Evolutionary conservation across 2,329 filamentous ascomycete genomes (phyloP).

Genomic region (Penicillium sp.): DNA sequence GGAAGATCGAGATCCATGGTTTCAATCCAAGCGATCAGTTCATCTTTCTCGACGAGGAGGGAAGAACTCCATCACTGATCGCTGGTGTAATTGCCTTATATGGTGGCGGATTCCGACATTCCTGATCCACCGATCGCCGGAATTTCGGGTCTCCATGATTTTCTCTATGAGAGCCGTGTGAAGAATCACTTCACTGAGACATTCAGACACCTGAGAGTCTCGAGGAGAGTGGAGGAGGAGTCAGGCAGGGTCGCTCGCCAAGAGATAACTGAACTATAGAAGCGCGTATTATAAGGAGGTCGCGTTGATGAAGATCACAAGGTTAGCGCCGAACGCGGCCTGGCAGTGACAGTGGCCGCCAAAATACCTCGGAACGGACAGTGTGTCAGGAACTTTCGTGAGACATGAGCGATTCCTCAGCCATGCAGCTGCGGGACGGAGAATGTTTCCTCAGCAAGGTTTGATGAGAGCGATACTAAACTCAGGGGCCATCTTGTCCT

Average conservation of each 20-base stretch:
- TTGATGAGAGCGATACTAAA: background rate
- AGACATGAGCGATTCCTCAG: background rate
- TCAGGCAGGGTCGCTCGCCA: background rate
- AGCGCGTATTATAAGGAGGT: background rate
- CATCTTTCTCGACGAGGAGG: background rate
- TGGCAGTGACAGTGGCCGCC: background rate
- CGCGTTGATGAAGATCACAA: background rate
- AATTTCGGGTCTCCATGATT: background rate
- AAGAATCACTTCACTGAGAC: background rate
- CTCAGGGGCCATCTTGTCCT: background rate
- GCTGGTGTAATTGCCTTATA: constrained; percentile 3
- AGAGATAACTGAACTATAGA: background rate
- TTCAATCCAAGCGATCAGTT: background rate
- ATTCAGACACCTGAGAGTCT: background rate
- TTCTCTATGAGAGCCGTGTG: background rate
- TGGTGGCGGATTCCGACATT: background rate
- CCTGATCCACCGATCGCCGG: constrained; percentile 10
- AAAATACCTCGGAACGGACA: background rate
- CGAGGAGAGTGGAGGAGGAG: background rate
- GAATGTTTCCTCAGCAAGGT: background rate
- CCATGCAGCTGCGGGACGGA: background rate
- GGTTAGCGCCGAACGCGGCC: background rate
- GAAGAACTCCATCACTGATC: background rate
- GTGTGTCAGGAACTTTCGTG: background rate
- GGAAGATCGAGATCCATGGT: background rate